Conservation (phyloP, 352 stramenopile species). For the Phytophthora meadii region DNA sequence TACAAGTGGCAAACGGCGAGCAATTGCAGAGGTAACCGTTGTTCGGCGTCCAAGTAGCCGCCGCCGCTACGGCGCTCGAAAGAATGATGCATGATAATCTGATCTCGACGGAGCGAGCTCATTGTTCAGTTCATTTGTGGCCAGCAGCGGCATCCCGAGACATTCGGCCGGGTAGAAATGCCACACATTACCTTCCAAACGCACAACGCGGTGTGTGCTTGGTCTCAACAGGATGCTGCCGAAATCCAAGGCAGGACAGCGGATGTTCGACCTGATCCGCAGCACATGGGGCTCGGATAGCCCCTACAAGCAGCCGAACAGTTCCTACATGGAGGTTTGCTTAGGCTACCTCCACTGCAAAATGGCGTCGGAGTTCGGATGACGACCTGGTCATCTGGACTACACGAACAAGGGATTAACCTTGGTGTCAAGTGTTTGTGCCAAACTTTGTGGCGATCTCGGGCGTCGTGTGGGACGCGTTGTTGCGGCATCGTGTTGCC, state of each 20-base stretch:
- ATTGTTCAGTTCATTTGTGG: slow-evolving; percentile 6
- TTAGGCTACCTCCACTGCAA: slow-evolving; percentile 8
- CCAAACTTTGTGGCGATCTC: slow-evolving; percentile 14
- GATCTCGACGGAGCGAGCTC: slow-evolving; percentile 17
- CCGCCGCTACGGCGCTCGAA: too few relatives aligned
- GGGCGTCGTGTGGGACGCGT: slow-evolving; percentile 6
- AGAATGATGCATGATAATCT: slow-evolving; percentile 11
- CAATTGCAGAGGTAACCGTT: too few relatives aligned
- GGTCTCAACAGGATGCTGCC: slow-evolving; percentile 31
- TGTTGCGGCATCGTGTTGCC: slow-evolving; percentile 25
- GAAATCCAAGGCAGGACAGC: slow-evolving; percentile 4
- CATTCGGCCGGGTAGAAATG: slow-evolving; percentile 31
- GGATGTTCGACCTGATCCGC: slow-evolving; percentile 24
- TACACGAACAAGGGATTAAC: slow-evolving; percentile 21
- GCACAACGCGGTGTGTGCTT: slow-evolving; percentile 6
- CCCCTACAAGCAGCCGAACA: slow-evolving; percentile 1
- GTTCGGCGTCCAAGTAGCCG: too few relatives aligned
- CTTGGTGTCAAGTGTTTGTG: slow-evolving; percentile 13
- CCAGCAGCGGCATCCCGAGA: slow-evolving; percentile 12
- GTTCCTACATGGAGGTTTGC: slow-evolving; percentile 2
- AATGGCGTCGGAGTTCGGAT: slow-evolving; percentile 4
- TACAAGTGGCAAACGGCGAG: too few relatives aligned
- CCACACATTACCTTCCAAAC: slow-evolving; percentile 14
- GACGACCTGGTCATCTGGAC: slow-evolving; percentile 17
- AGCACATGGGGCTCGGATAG: slow-evolving; percentile 18